phyloP scores from a whole-genome alignment of 2,329 filamentous ascomycete genomes.

The Hymenoscyphus occultus region DNA sequence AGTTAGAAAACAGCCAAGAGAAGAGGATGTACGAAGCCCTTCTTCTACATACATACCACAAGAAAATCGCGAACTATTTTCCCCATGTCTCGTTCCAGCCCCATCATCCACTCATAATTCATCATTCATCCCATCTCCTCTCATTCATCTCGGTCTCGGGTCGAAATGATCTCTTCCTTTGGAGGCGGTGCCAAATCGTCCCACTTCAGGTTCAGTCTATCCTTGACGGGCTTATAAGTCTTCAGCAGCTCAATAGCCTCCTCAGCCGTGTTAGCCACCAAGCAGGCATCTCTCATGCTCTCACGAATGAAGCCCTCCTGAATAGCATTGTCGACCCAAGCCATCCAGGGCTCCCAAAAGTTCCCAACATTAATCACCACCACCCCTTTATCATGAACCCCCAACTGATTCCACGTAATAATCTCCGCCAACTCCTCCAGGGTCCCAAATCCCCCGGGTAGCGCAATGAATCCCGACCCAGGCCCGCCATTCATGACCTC shows the following conservation, averaged over 20 bases:
- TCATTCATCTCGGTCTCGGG: neutral
- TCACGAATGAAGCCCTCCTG: constrained; percentile 71
- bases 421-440: constrained; percentile 94
- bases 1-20: neutral
- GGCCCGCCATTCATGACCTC: constrained; percentile 79
- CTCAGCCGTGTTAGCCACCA: constrained; percentile 69
- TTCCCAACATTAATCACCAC: constrained; percentile 83
- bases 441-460: constrained; percentile 89
- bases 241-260: constrained; percentile 68
- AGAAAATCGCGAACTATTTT: neutral
- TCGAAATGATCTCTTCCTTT: neutral
- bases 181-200: neutral
- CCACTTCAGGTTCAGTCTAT: constrained; percentile 81
- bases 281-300: constrained; percentile 71
- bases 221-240: constrained; percentile 72
- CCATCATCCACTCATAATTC: neutral
- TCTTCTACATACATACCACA: neutral
- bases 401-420: constrained; percentile 92
- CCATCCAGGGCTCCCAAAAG: constrained; percentile 84
- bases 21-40: neutral
- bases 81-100: neutral
- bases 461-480: constrained; percentile 83
- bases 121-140: neutral
- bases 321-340: constrained; percentile 77
- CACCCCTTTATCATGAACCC: constrained; percentile 79